Evolutionary conservation across 2,329 filamentous ascomycete genomes (phyloP), one percentile per base, ranked within the genome.

Genomic region (Diaporthe aspalathi): DNA sequence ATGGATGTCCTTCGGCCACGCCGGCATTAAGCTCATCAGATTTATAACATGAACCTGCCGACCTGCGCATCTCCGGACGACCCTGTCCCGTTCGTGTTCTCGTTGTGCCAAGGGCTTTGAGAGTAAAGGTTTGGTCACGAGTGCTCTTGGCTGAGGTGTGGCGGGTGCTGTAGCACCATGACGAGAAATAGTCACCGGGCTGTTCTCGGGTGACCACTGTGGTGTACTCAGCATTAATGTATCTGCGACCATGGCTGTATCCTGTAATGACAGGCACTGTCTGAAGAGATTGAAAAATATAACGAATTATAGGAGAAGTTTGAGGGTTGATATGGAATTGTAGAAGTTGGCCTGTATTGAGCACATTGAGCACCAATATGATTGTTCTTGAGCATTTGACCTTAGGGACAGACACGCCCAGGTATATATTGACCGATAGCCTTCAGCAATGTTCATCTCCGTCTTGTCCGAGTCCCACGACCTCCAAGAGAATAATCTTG

Each of bases 211-310:
- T 40, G 53, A 57, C 53, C 53, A 57, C 9, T 57, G 32, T 16
- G 32, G 22, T 40, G 32, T 12, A 24, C 40, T 57, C 1, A 57
- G 12, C 12, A 32, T 57, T 14, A 57, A 17, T 3, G 53, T 40
- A 9, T 57, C 53, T 17, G 38, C n/a, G 7, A 57, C 53, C 53
- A 57, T 57, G 2, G 5, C 38, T 12, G 6, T 24, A 14, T 22
- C 11, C 5, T 40, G 5, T 3, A 24, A 24, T 0, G 7, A 4
- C 5, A 16, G 8, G 5, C 9, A 5, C 12, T 3, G 12, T 2
- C 12, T 57, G 16, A 17, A 16, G 35, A 40, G 6, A 40, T 38
- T 1, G 1, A 17, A 20, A 6, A 24, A 16, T 11, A 4, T 2
- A 2, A 5, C 16, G n/a, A 2, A 9, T 5, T 16, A 12, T 40